Conservation (phyloP, 805 yeast genomes). For the Candida ovalis region DNA sequence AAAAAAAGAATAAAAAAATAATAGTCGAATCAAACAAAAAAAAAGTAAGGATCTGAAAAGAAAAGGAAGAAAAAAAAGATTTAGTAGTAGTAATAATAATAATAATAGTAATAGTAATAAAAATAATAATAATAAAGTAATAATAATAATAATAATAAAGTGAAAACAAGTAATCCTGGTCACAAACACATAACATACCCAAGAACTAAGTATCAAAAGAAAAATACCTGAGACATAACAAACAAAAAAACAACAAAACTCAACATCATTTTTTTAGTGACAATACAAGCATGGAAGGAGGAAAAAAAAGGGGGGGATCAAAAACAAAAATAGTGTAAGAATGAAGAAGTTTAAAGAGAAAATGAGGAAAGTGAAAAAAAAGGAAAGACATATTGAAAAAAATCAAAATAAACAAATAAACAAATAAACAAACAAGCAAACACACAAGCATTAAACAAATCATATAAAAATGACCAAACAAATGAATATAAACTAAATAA, state of each 20-base stretch:
- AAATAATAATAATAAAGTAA: too few relatives aligned
- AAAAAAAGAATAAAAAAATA: neutral
- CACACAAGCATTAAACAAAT: neutral
- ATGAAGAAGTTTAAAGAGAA: too few relatives aligned
- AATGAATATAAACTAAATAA: neutral
- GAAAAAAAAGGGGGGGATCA: neutral
- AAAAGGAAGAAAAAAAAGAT: neutral
- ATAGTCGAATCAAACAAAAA: neutral
- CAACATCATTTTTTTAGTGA: neutral
- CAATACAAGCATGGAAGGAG: slow-evolving; percentile 2
- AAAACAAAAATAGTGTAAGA: neutral
- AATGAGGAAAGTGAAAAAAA: neutral
- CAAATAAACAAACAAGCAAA: neutral
- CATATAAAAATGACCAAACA: neutral
- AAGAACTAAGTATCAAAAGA: neutral
- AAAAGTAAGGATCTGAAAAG: too few relatives aligned
- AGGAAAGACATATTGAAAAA: neutral
- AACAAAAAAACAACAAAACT: neutral
- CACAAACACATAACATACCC: neutral
- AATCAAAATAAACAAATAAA: neutral
- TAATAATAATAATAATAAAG: too few relatives aligned
- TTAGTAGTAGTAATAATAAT: too few relatives aligned
- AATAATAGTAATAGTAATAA: too few relatives aligned
- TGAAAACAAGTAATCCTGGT: neutral
- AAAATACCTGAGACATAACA: neutral